phyloP scores from a whole-genome alignment of 345 rosid genomes.

The Hibiscus mutabilis region DNA sequence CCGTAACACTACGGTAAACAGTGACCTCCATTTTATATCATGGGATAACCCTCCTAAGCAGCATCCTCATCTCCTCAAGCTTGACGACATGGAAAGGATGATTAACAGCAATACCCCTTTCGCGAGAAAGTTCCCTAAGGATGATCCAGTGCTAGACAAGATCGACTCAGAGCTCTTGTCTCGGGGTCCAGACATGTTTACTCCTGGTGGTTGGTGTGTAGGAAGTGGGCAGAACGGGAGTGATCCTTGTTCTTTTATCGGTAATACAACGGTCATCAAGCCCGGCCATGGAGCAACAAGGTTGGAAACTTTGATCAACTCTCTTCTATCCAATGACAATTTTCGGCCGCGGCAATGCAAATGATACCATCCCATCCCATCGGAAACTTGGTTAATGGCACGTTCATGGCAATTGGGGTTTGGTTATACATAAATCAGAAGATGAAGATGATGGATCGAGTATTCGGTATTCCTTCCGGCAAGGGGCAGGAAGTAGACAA shows the following conservation, averaged over 20 bases:
- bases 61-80: slow-evolving; percentile 1
- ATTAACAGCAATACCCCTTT: background rate
- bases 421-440: background rate
- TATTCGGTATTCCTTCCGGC: background rate
- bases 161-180: background rate
- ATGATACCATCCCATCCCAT: background rate
- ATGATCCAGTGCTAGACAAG: background rate
- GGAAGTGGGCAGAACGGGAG: background rate
- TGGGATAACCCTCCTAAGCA: slow-evolving; percentile 5
- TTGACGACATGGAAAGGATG: background rate
- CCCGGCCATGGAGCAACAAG: background rate
- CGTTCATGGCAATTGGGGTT: background rate
- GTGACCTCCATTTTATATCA: slow-evolving; percentile 1
- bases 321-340: background rate
- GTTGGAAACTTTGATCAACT: background rate
- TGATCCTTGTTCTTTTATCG: background rate
- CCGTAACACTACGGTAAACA: background rate
- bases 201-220: background rate
- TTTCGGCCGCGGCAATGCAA: background rate
- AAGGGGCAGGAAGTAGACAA: background rate
- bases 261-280: background rate
- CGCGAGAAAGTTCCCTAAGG: background rate
- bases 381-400: background rate
- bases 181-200: background rate
- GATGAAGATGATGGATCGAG: background rate